Evolutionary conservation across 805 yeast genomes (phyloP), one percentile per base, ranked within the genome.

Genomic region (Ogataea saltuana): DNA sequence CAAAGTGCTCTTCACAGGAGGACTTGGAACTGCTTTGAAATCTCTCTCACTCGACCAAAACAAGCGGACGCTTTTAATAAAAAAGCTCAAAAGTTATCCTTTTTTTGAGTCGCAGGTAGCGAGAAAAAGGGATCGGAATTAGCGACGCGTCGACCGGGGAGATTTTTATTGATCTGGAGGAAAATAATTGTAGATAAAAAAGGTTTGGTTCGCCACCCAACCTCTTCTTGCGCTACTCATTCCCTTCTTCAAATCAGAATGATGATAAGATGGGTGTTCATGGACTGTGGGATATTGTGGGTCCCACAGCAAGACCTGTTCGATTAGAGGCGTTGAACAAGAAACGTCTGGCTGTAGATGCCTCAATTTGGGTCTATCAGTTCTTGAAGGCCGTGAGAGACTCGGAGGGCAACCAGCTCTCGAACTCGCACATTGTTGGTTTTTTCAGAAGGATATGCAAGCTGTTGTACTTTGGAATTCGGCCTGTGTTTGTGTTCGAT

Each of bases 331-430:
- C 95, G 0, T 72, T 93, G 26, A 76, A 85, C 17, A 81, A 89
- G 45, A 85, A 83, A 59, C 71, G 76, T 41, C 69, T 93, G 55
- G 99, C 99, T 0, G 91, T 93, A 6, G 99, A 93, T 71, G 99
- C 99, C 1, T 91, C 98, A 2, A 93, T 93, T 50, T 93, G 99
- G 99, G 85, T 93, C 42, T 93, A 93, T 60, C 99, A 93, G 63
- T 93, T 93, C 59, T 70, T 93, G 50, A 93, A 91, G 61, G 98
- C 98, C 1, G 95, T 93, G 17, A 75, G 98, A 53, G 96, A 89
- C 60, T 67, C 78, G 29, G 84, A 85, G 22, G 99, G 98, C 6
- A 78, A 84, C 46, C 77, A 87, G 0, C 62, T 90, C 46, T 73
- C 76, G 22, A 85, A 81, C 48, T 83, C 97, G 0, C 99, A 93